These are phyloP conservation scores for Saccharomyces mikatae DNA, from an alignment of 805 yeast species.

Conservation along the genomic window DNA sequence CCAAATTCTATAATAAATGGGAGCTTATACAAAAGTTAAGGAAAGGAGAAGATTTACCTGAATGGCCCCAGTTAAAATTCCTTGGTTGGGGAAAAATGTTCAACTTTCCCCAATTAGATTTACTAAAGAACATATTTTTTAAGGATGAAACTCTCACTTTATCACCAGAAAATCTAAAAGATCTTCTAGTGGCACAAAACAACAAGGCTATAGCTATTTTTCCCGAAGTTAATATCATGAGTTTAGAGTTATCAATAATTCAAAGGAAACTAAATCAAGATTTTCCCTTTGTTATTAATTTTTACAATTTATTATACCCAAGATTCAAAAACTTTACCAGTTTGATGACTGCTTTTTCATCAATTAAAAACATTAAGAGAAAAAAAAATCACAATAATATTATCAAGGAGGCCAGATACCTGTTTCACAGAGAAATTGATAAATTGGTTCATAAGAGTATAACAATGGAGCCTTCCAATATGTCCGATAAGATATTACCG, in stretches of 20 bases:
- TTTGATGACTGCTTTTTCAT: slow-evolving; percentile 34
- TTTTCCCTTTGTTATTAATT: slow-evolving; percentile 48
- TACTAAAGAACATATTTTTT: slow-evolving; percentile 40
- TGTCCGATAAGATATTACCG: background rate
- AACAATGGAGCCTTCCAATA: background rate
- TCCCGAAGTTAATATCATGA: slow-evolving; percentile 77
- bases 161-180: slow-evolving; percentile 29
- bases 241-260: slow-evolving; percentile 36
- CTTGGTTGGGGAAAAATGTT: slow-evolving; percentile 65
- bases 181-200: slow-evolving; percentile 28
- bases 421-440: slow-evolving; percentile 30
- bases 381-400: slow-evolving; percentile 16
- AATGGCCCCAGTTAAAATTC: slow-evolving; percentile 43
- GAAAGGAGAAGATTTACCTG: slow-evolving; percentile 3
- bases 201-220: slow-evolving; percentile 61
- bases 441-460: slow-evolving; percentile 3
- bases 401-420: slow-evolving; percentile 50
- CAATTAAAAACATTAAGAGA: slow-evolving; percentile 25
- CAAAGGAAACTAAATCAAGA: slow-evolving; percentile 51
- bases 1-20: slow-evolving; percentile 2
- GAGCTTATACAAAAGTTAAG: slow-evolving; percentile 9
- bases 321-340: slow-evolving; percentile 55
- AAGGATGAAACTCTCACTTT: slow-evolving; percentile 65
- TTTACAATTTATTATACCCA: slow-evolving; percentile 65
- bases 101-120: slow-evolving; percentile 47